Base-by-base conservation (phyloP, 2,329 filamentous ascomycete genomes). In the Talaromyces sp. region DNA sequence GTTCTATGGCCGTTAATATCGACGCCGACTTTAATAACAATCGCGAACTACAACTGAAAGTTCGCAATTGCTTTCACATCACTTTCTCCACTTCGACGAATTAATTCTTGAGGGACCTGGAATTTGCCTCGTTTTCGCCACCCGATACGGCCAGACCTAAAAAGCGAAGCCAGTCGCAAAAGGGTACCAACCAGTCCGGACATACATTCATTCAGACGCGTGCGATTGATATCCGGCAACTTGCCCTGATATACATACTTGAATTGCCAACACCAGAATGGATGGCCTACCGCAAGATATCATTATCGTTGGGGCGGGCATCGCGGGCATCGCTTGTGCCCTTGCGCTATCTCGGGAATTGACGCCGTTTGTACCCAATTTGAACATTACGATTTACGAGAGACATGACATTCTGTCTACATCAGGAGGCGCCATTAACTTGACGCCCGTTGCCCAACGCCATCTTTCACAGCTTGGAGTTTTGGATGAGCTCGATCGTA, bases 371-470 rank as follows among this genome's bases (percentile, higher is more conserved):
- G 61, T 71, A 14, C 68, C 70, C 1, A 62, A 68, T 24, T 52
- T 73, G 17, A 63, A 66, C 27, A 75, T 76, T 54, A 71, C 63
- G 2, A 54, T 76, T 19, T 76, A 68, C 51, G 75, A 77, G 56
- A 67, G 74, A 19, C 69, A 74, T 51, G 66, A 72, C 14, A 58
- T 74, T 7, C 68, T 75, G 6, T 73, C 75, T 0, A 77, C 74
- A 4, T 71, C 73, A 11, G 75, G 75, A 8, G 75, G 75, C 9
- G 75, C 75, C 3, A 74, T 78, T 51, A 75, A 75, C 51, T 60
- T 78, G 16, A 76, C 75, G 0, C 75, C 76, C 1, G 75, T 75
- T 9, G 76, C 75, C 2, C 67, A 77, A 35, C 65, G 75, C 7
- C 72, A 77, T 56, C 69, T 78, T 5, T 70, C 74, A 22, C 68